Base-by-base conservation (phyloP, 2,329 filamentous ascomycete species). In the Microcyclospora pomicola region DNA sequence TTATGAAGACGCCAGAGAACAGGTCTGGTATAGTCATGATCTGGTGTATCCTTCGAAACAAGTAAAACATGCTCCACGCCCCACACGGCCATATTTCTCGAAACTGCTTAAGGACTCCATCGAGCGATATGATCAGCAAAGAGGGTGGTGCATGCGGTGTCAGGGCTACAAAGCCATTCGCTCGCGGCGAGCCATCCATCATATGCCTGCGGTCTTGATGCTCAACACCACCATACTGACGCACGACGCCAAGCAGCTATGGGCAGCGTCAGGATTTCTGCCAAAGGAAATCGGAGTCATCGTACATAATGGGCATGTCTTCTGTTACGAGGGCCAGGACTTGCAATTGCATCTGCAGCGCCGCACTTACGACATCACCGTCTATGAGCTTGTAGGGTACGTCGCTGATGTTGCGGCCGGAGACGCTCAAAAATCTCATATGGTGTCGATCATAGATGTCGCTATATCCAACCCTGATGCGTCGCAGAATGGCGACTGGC, bases 261-360 rank as follows among this genome's bases (percentile, higher is more conserved):
- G 92, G 92, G 76, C 83, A 1, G 84, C 78, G 10, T 84, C 84
- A 0, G 84, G 83, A 12, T 98, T 88, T 80, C 67, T 98, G 10
- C 91, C 91, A 0, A 82, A 91, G 53, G 86, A 96, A 57, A 87
- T 98, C 51, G 91, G 91, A 29, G 75, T 98, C 52, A 83, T 93
- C 40, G 75, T 94, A 40, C 83, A 92, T 42, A 76, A 83, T 51
- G 85, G 84, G n/a, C 83, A 93, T 53, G 83, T 96, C 54, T 87
- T 84, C 60, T 95, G 87, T 59, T 96, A 86, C 47, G 87, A 98
- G 59, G 88, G 91, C 2, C 80, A 93, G 37, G 87, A 96, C 51
- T 62, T 98, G 46, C 80, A 80, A 54, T 63, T 82, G 34, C 83
- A 91, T 49, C 63, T 92, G 15, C 80, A 88, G 52, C 74, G 81